phyloP scores from a whole-genome alignment of 2,329 filamentous ascomycete species.

The Colletotrichum trifolii region DNA sequence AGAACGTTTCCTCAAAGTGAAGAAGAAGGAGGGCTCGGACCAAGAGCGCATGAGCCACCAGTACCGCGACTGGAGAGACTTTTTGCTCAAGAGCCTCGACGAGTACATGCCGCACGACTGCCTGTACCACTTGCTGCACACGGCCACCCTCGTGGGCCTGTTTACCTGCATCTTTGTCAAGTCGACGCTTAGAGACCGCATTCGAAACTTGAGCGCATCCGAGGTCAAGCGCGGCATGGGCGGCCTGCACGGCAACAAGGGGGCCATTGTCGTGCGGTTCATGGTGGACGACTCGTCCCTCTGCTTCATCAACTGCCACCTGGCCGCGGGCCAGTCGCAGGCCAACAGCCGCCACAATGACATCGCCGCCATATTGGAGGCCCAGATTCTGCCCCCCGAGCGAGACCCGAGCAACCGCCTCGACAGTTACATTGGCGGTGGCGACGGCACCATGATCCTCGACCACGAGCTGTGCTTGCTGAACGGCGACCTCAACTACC shows the following conservation, averaged over 20 bases:
- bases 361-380: constrained; percentile 88
- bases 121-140: constrained; percentile 87
- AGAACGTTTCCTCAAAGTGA: constrained; percentile 90
- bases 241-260: constrained; percentile 95
- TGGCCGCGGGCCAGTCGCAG: constrained; percentile 92
- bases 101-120: constrained; percentile 82
- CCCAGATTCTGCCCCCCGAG: constrained; percentile 78
- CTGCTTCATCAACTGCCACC: constrained; percentile 97
- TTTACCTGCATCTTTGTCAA: constrained; percentile 98
- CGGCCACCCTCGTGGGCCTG: constrained; percentile 88
- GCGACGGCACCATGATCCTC: constrained; percentile 92
- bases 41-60: constrained; percentile 96
- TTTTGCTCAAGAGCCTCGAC: constrained; percentile 83
- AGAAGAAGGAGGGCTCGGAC: constrained; percentile 84
- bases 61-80: constrained; percentile 96
- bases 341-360: constrained; percentile 94
- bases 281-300: constrained; percentile 92
- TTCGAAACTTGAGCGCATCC: constrained; percentile 80
- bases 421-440: constrained; percentile 89
- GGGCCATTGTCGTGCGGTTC: constrained; percentile 91
- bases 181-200: constrained; percentile 77
- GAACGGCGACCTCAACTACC: constrained; percentile 97
- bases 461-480: constrained; percentile 98
- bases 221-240: constrained; percentile 98
- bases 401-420: constrained; percentile 73